Evolutionary conservation across 305 asterid species (phyloP), one percentile per base, ranked within the genome.

Genomic region (Solanum aculeatissimum): DNA sequence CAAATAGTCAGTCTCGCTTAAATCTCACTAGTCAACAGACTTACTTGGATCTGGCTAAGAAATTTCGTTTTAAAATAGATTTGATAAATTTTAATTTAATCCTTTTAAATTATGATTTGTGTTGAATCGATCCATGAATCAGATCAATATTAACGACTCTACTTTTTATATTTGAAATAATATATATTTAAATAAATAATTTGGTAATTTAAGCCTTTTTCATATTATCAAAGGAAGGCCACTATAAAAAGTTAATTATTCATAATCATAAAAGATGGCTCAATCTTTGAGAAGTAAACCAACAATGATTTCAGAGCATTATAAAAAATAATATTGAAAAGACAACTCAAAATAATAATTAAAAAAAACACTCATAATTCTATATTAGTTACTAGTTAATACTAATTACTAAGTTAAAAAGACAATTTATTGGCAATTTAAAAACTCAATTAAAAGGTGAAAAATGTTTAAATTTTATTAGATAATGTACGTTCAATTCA

Each of bases 121-220:
- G 1, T 3, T 55, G 6, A 1, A 55, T 0, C 2, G 1, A 55
- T 9, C 10, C 1, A 55, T n/a, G 6, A 9, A 25, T n/a, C 25
- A 0, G 6, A 0, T 9, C 13, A 8, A 1, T 19, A 55, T 55
- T 55, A 1, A 18, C 1, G 1, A n/a, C 1, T 55, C 2, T 1
- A 23, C 4, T 23, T 12, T 62, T 62, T 25, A 62, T 62, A 3
- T 62, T 62, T 62, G 2, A 25, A 63, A 68, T 35, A 35, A 18
- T 4, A 68, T 68, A 9, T 68, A 68, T 35, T 68, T 68, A 10
- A 35, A 8, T 35, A 18, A 68, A 18, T 66, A 1, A 0, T 68
- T 35, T 68, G 15, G 8, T 1, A 42, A 71, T 42, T 71, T 40
- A 71, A 71, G 38, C 5, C 11, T 0, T 71, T 21, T 12, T 43